Evolutionary conservation across 2,329 filamentous ascomycete species (phyloP), one percentile per base, ranked within the genome.

Genomic region (Microcyclospora pomicola): DNA sequence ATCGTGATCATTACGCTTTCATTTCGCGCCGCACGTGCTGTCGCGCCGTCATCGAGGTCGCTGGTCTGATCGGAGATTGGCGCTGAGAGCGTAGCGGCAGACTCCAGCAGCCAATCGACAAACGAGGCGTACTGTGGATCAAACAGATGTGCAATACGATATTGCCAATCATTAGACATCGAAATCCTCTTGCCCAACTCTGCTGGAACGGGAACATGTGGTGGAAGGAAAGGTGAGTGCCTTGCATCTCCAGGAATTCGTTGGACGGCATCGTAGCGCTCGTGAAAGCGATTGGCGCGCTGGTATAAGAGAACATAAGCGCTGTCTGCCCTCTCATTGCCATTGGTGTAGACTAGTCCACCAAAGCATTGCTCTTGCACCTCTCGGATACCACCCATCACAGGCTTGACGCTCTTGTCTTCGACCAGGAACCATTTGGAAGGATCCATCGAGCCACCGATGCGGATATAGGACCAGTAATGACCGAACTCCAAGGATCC

Each of bases 301-400:
- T 95, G 82, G 58, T 98, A 98, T 59, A 98, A 96, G 7, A 98
- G 71, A 83, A 98, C 96, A 59, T 98, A 98, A 10, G 88, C 91
- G 56, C 85, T 96, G 66, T 58, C 53, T 4, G 42, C 41, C 19
- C 48, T 49, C 27, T 50, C 50, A 12, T 80, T 65, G 4, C 73
- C 72, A 59, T 87, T 88, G 50, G 78, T 73, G 49, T 35, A 43
- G 5, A 33, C 34, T 30, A 64, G 62, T 1, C 65, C 65, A 24
- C 66, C 65, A 41, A 86, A 94, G 49, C 87, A 91, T 31, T 79
- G 73, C 38, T 71, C 69, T 42, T 82, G 76, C 61, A 96, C 80
- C 15, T 75, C 71, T 1, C 66, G 64, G 7, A 80, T 75, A 48
- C 94, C 80, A n/a, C 38, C 42, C 13, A 42, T 32, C 68, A 88